Evolutionary conservation across 139 green algal genomes (phyloP).

Genomic region (Micractinium sp.): DNA sequence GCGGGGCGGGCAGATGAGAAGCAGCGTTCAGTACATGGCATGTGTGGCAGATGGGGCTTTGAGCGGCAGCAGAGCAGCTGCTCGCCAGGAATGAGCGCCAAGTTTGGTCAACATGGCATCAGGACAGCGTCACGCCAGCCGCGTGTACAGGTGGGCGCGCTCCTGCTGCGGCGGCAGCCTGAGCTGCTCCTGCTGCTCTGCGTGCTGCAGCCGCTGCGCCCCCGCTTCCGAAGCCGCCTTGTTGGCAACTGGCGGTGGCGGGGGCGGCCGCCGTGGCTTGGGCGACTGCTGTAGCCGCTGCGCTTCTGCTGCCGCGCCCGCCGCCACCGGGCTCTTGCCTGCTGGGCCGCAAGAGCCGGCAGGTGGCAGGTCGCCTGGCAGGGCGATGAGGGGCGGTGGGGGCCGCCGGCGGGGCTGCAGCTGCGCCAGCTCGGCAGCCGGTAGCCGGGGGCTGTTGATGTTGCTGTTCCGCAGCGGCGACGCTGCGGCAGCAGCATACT

Average conservation of each 20-base stretch:
- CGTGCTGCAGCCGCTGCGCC: background rate
- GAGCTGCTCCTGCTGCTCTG: background rate
- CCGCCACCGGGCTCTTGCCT: background rate
- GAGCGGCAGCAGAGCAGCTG: too few relatives aligned
- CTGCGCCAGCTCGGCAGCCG: background rate
- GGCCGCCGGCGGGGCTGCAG: background rate
- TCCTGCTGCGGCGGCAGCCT: background rate
- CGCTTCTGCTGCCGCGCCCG: background rate
- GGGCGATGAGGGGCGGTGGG: background rate
- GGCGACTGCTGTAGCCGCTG: background rate
- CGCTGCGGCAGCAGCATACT: background rate
- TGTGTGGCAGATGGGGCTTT: too few relatives aligned
- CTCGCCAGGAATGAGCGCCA: too few relatives aligned
- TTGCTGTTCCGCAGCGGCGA: background rate
- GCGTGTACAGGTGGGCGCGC: background rate
- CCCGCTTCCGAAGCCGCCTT: background rate
- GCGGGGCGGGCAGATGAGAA: too few relatives aligned
- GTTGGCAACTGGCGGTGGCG: background rate
- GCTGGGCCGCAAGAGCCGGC: too few relatives aligned
- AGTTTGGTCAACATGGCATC: too few relatives aligned
- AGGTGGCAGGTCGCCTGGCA: background rate
- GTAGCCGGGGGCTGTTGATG: background rate
- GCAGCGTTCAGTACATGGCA: too few relatives aligned
- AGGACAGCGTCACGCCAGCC: background rate
- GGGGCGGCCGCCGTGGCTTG: too few relatives aligned